Evolutionary conservation across 495 filamentous ascomycete species (phyloP).

Genomic region (Lepraria neglecta): DNA sequence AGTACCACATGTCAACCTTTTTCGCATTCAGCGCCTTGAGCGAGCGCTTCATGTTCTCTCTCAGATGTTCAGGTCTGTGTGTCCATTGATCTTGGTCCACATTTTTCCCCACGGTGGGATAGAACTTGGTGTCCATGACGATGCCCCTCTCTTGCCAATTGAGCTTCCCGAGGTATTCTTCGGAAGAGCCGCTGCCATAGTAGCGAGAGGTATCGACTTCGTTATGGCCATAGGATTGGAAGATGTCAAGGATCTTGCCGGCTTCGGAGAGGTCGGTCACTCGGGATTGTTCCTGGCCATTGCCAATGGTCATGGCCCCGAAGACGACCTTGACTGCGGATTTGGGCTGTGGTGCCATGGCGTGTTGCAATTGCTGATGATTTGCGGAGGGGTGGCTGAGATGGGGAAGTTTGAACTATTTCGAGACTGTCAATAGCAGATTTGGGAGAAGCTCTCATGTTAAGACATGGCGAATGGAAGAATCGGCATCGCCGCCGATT

Average conservation of each 20-base stretch:
- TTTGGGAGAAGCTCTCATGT: background rate
- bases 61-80: constrained; percentile 32
- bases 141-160: constrained; percentile 45
- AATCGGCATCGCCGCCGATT: background rate
- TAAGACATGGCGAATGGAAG: background rate
- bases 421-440: background rate
- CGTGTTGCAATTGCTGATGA: background rate
- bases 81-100: constrained; percentile 20
- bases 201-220: constrained; percentile 53
- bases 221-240: constrained; percentile 50
- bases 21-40: constrained; percentile 37
- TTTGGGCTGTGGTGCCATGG: constrained; percentile 20
- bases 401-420: background rate
- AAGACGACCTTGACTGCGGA: constrained; percentile 32
- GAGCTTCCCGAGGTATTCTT: constrained; percentile 43
- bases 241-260: constrained; percentile 42
- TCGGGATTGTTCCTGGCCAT: constrained; percentile 28
- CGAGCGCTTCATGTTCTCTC: constrained; percentile 29
- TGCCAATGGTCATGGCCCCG: constrained; percentile 30
- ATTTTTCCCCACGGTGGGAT: constrained; percentile 31
- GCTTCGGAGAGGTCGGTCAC: constrained; percentile 27
- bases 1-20: constrained; percentile 48
- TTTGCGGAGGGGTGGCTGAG: background rate
- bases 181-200: constrained; percentile 47
- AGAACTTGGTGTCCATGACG: constrained; percentile 49